Evolutionary conservation across 2,329 filamentous ascomycete genomes (phyloP), one percentile per base, ranked within the genome.

Genomic region (Penicillium sp.): DNA sequence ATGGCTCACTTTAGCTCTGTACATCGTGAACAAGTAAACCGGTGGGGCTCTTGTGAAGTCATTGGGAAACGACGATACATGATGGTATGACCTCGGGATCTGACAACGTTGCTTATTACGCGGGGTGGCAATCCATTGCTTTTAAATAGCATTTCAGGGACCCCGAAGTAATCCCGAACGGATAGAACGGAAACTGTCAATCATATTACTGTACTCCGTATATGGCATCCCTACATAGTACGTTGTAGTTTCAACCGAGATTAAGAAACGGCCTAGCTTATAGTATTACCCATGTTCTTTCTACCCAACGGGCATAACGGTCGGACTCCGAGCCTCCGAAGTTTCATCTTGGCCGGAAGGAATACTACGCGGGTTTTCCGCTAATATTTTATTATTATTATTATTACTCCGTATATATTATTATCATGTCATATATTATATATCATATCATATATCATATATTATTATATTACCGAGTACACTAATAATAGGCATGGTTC

Each of bases 311-410:
- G 51, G 33, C n/a, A 23, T 46, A 47, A 17, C 27, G 17, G 13
- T 19, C 35, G 41, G 52, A 50, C 45, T 49, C 52, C 52, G 45
- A 45, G 27, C 23, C 38, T 51, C 53, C 47, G 53, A 41, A 23
- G 35, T 56, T 50, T 43, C 46, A 15, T 35, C 5, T 31, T 31
- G 33, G 5, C 12, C 46, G 53, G 53, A 37, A 7, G 53, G 53
- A 37, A 7, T 37, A 37, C 27, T 37, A 43, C 27, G 38, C 38
- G 31, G 21, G 47, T 37, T 23, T 45, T 21, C 40, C 40, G 12
- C 19, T 9, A 23, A 35, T 29, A 23, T 31, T 23, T 8, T 35
- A 15, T 17, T 35, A 31, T 31, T 31, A 6, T 15, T 23, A 15
- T 48, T 23, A 23, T 23, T 23, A 23, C 3, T n/a, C n/a, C n/a